Conservation (phyloP, 2,329 filamentous ascomycete species). For the Aspergillus hortae region DNA sequence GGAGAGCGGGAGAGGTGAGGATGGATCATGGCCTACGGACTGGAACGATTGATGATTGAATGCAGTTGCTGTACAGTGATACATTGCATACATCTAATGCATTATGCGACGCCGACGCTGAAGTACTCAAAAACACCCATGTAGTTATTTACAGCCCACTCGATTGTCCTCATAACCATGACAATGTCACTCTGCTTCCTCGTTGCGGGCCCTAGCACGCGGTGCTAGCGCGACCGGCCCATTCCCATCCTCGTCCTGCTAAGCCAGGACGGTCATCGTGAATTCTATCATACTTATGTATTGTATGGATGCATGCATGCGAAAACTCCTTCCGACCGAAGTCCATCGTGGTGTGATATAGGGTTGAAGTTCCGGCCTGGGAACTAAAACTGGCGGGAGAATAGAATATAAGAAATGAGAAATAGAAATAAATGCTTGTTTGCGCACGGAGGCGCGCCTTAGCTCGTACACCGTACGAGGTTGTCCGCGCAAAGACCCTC, state of each 20-base stretch:
- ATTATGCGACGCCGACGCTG: slow-evolving; percentile 18
- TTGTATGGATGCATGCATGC: neutral
- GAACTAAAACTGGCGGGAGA: slow-evolving; percentile 9
- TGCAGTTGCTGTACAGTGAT: neutral
- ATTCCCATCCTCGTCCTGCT: neutral
- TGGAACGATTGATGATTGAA: neutral
- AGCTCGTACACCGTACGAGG: neutral
- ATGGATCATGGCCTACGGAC: no score
- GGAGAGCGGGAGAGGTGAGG: neutral
- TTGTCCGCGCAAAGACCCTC: neutral
- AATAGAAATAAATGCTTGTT: neutral
- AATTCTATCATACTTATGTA: slow-evolving; percentile 2
- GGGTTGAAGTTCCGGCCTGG: slow-evolving; percentile 18
- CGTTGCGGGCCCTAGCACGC: neutral
- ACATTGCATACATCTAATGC: slow-evolving; percentile 6
- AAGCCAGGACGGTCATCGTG: slow-evolving; percentile 1
- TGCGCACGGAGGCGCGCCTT: neutral
- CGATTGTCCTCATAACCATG: neutral
- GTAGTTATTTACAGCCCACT: slow-evolving; percentile 6
- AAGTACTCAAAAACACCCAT: slow-evolving; percentile 12
- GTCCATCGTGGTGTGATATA: neutral
- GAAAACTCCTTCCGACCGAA: neutral
- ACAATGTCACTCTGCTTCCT: neutral
- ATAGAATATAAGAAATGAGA: slow-evolving; percentile 1
- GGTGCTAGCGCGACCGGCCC: neutral